Percentiles rank a stretch among this genome's conserved stretches.
These are phyloP conservation scores for Botrytis paeoniae DNA, from an alignment of 2,329 filamentous ascomycete species.

Conservation along the genomic window DNA sequence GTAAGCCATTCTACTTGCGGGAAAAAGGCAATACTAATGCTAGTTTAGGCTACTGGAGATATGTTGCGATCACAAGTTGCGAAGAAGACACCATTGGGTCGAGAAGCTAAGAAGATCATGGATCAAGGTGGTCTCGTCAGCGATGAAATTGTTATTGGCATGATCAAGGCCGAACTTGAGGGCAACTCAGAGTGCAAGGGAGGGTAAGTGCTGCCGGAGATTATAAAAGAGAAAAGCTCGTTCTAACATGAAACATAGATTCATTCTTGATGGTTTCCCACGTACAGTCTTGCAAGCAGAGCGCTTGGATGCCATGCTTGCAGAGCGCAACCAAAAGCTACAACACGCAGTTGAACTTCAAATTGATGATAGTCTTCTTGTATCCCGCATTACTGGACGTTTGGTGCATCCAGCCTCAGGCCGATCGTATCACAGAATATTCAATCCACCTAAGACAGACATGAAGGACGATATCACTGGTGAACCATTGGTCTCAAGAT, in stretches of 20 bases:
- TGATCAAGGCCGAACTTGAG: constrained; percentile 97
- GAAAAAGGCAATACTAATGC: background rate
- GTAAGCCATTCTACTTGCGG: constrained; percentile 52
- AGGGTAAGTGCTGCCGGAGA: constrained; percentile 60
- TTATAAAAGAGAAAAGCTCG: background rate
- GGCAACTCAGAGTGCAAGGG: constrained; percentile 94
- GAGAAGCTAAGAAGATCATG: constrained; percentile 99
- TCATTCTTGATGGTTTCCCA: constrained; percentile 98
- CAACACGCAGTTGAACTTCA: constrained; percentile 95
- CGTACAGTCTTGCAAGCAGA: constrained; percentile 94
- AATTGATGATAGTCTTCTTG: constrained; percentile 91
- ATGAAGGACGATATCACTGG: constrained; percentile 98
- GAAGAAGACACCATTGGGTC: constrained; percentile 91
- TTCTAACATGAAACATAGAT: constrained; percentile 53
- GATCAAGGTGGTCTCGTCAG: constrained; percentile 95
- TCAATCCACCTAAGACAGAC: constrained; percentile 90
- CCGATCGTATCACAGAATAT: constrained; percentile 95
- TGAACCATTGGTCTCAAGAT: constrained; percentile 93
- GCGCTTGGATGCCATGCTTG: constrained; percentile 90
- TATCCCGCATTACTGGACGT: constrained; percentile 93
- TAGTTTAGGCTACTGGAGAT: constrained; percentile 82
- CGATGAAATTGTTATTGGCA: constrained; percentile 98
- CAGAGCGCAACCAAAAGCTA: constrained; percentile 72
- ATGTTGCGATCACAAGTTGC: constrained; percentile 98
- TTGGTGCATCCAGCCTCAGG: constrained; percentile 94